Evolutionary conservation across 805 yeast species (phyloP), one percentile per base, ranked within the genome.

Genomic region (Candida anglica): DNA sequence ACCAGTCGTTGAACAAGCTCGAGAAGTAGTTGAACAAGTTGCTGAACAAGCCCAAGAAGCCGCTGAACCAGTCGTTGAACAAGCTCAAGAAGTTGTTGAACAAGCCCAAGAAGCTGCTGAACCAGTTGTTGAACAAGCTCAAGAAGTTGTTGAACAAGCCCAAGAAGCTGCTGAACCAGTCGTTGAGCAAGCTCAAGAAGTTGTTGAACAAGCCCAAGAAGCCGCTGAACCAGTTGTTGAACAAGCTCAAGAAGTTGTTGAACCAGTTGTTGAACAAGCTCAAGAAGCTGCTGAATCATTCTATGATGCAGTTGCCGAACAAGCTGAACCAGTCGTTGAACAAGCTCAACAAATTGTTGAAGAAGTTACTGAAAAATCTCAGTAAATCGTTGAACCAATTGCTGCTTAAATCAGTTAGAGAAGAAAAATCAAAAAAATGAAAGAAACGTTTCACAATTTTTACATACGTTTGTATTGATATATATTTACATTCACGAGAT

Each of bases 231-330:
- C 14, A 15, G 27, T 19, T 15, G 33, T 10, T 13, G 25, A 19
- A 21, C 29, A 32, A 19, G 39, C 41, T 21, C 36, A 14, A 2
- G 33, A 15, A 10, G 33, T n/a, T 5, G 26, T 3, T 20, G 33
- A 32, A 25, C 19, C 26, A 32, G 29, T 16, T 8, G 18, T 19
- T 3, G 37, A 36, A 23, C 27, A 36, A 9, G 18, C 33, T 5
- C 26, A 10, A 15, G 29, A 27, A 17, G 15, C 29, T 27, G 29
- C 15, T 15, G 23, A 9, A 9, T 9, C 10, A 11, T 11, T 11
- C 11, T 9, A 11, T 9, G 23, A 21, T 9, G 23, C 23, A 11
- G 23, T 11, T 21, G 23, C 23, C 10, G n/a, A n/a, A n/a, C 6
- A 27, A 17, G 14, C 11, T 27, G 29, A 23, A 23, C 9, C 26